Evolutionary conservation across 2,329 filamentous ascomycete species (phyloP).

Genomic region (Tolypocladium pustulatum): DNA sequence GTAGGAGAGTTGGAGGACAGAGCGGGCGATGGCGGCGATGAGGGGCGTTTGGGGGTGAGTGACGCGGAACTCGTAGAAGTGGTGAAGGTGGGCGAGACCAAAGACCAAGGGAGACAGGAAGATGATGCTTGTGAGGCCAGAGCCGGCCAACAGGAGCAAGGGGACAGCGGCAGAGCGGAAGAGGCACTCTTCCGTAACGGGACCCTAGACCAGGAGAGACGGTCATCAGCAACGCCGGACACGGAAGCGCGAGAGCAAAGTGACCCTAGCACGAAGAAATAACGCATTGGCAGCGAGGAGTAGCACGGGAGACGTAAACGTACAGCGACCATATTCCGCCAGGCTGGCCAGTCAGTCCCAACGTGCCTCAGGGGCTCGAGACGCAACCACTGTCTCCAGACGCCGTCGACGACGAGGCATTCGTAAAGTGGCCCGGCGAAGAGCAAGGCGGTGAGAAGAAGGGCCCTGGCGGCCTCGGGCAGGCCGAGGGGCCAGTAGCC

Average conservation of each 20-base stretch:
- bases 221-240: not conserved
- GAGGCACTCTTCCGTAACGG: conserved; percentile 84
- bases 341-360: conserved; percentile 66
- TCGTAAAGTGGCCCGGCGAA: conserved; percentile 84
- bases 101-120: conserved; percentile 83
- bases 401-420: conserved; percentile 59
- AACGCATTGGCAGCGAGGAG: not conserved
- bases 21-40: conserved; percentile 54
- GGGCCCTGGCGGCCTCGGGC: conserved; percentile 48
- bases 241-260: not conserved
- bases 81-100: conserved; percentile 86
- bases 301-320: conserved; percentile 19
- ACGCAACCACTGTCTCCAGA: conserved; percentile 54
- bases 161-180: conserved; percentile 84
- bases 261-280: not conserved
- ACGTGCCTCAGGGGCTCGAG: conserved; percentile 45
- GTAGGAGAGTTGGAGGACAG: conserved; percentile 76
- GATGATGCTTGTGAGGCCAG: conserved; percentile 49
- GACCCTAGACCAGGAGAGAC: conserved; percentile 44
- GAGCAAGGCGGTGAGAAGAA: conserved; percentile 66
- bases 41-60: conserved; percentile 63
- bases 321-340: conserved; percentile 81
- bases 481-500: conserved; percentile 72
- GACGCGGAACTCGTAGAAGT: conserved; percentile 88
- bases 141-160: conserved; percentile 63